Conservation (phyloP, 2,329 filamentous ascomycete species). For the Plectosphaerella plurivora region DNA sequence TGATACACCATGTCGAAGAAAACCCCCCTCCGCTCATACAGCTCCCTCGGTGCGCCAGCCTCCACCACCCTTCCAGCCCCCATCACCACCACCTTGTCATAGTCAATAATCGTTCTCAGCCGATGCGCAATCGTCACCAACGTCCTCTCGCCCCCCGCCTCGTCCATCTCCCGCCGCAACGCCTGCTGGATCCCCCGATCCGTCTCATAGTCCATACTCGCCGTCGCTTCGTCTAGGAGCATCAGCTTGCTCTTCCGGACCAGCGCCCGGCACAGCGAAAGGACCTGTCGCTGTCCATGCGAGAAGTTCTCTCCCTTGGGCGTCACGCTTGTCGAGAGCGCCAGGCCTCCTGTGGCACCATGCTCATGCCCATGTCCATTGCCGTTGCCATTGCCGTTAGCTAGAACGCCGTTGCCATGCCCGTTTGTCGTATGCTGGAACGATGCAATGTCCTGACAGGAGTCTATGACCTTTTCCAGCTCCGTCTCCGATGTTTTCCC, state of each 20-base stretch:
- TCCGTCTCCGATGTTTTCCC: conserved; percentile 46
- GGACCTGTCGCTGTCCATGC: conserved; percentile 54
- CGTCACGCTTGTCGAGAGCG: conserved; percentile 42
- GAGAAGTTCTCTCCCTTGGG: conserved; percentile 52
- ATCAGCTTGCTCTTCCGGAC: conserved; percentile 51
- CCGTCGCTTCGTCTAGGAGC: conserved; percentile 55
- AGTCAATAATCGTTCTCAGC: conserved; percentile 54
- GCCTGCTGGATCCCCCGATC: conserved; percentile 52
- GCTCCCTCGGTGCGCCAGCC: conserved; percentile 42
- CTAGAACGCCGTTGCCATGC: conserved; percentile 1
- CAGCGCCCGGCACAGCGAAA: conserved; percentile 52
- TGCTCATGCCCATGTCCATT: neutral
- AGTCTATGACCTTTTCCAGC: conserved; percentile 55
- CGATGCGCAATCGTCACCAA: conserved; percentile 56
- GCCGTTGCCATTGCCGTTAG: neutral
- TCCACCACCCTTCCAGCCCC: conserved; percentile 48
- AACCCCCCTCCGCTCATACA: conserved; percentile 38
- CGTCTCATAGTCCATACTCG: conserved; percentile 55
- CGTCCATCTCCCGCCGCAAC: conserved; percentile 43
- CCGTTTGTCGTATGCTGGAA: conserved; percentile 34
- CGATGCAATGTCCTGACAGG: conserved; percentile 56
- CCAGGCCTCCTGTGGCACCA: conserved; percentile 17
- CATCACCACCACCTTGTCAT: conserved; percentile 55
- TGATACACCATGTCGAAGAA: conserved; percentile 54
- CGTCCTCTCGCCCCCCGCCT: conserved; percentile 39